Percentiles rank a stretch among this genome's conserved stretches.
Conservation (phyloP, 148 eudicot species). For the Vaccinium macrocarpon region DNA sequence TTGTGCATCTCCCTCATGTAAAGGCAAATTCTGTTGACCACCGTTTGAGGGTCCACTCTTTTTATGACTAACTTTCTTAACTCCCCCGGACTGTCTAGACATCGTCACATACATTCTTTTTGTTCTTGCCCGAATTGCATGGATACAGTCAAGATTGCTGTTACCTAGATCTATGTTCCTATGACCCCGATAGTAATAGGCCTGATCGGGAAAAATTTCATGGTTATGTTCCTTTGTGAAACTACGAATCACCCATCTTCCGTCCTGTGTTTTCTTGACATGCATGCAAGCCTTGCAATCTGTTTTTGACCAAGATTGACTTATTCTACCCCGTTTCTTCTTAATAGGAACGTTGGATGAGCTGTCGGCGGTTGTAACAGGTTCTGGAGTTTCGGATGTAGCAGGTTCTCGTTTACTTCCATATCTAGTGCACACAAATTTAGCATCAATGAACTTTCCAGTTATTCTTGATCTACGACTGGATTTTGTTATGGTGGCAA, state of each 20-base stretch:
- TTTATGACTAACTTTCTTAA: neutral
- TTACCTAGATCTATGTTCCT: neutral
- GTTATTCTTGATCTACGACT: constrained; percentile 74
- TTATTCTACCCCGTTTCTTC: constrained; percentile 28
- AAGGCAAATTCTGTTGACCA: neutral
- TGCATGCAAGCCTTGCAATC: constrained; percentile 5
- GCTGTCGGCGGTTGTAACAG: constrained; percentile 8
- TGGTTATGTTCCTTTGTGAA: constrained; percentile 8
- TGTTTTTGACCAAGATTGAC: constrained; percentile 23
- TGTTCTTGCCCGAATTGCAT: neutral
- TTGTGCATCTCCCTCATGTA: constrained; percentile 1
- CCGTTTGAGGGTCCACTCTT: neutral
- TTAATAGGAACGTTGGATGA: constrained; percentile 16
- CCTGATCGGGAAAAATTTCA: neutral
- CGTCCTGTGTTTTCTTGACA: constrained; percentile 2
- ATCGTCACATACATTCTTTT: neutral
- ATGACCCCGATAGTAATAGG: neutral
- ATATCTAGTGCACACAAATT: constrained; percentile 74
- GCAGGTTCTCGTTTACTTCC: constrained; percentile 50
- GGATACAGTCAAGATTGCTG: neutral
- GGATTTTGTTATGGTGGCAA: constrained; percentile 60
- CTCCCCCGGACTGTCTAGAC: neutral
- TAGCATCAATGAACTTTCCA: constrained; percentile 74
- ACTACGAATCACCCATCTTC: constrained; percentile 4
- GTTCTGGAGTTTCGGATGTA: constrained; percentile 17